Percentiles rank a stretch among this genome's conserved stretches.
Conservation (phyloP, 176 grass and related monocot species). For the Saccharum spontaneum region DNA sequence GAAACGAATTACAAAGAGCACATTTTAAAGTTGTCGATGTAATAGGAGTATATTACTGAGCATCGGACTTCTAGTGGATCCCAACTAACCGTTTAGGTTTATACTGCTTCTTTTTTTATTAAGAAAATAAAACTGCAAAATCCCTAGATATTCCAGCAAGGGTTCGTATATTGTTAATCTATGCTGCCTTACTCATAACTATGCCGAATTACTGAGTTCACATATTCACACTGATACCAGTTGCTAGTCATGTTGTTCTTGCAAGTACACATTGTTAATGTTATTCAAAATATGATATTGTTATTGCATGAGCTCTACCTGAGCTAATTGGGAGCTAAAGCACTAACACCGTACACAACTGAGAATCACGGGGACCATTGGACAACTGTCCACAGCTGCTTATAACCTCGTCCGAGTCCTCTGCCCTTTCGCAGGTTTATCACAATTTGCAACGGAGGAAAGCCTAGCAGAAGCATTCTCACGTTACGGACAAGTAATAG, state of each 20-base stretch:
- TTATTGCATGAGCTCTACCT: neutral
- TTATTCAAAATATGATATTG: neutral
- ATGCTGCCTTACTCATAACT: neutral
- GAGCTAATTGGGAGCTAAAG: neutral
- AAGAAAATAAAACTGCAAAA: neutral
- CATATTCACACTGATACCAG: neutral
- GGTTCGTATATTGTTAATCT: neutral
- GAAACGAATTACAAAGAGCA: neutral
- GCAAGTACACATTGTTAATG: constrained; percentile 3
- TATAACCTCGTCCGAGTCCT: neutral
- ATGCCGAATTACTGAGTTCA: neutral
- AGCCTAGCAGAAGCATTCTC: constrained; percentile 48
- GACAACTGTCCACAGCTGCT: neutral
- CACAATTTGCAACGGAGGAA: constrained; percentile 50
- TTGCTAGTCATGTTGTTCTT: constrained; percentile 11
- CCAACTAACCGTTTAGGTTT: neutral
- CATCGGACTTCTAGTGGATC: neutral
- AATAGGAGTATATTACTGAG: neutral
- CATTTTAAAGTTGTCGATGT: neutral
- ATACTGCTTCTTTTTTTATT: neutral
- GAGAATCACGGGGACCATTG: neutral
- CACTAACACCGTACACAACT: neutral
- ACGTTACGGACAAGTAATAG: constrained; percentile 72
- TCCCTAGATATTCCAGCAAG: neutral
- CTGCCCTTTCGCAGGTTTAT: constrained; percentile 35